Base-by-base conservation (phyloP, 345 rosid species). In the Pistacia atlantica region DNA sequence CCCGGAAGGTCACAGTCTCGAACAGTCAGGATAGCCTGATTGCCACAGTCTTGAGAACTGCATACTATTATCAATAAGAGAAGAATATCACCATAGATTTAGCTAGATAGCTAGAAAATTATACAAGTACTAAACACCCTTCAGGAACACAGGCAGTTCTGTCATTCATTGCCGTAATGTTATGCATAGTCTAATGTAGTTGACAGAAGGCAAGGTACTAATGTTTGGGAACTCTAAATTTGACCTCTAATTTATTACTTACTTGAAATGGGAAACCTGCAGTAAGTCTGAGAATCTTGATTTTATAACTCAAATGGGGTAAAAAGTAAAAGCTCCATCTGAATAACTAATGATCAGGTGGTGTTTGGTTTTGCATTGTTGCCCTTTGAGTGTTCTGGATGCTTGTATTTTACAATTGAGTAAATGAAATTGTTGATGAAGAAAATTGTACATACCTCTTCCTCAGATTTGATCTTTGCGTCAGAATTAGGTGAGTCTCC, bases 401-500 rank as follows among this genome's bases (percentile, higher is more conserved):
- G 46, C 46, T 42, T 42, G 46, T 42, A 42, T 7, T 42, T 42
- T 8, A 42, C 46, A 7, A 5, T 5, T 42, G 46, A 42, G 8
- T 42, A 42, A 42, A 42, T 42, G 46, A 42, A 42, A 42, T 42
- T 42, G 46, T 42, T 42, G 46, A 42, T 42, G 46, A 42, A 8
- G 46, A 42, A 42, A 42, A 3, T 2, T 48, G 14, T n/a, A 46
- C 78, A 48, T 85, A 89, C 97, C 93, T 88, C 80, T 71, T 81
- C 84, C 67, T 86, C 84, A 76, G 79, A 66, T 81, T 82, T 83
- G 63, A 82, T 14, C 35, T 72, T 87, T 42, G 82, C 71, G 70
- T 63, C 76, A 37, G 76, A 82, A 74, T 75, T 79, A 13, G 92
- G 83, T 20, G 94, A 86, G 46, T 89, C 94, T 76, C 73, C 86